Evolutionary conservation across 257 asterid genomes (phyloP).

Genomic region (Nicotiana benthamiana): DNA sequence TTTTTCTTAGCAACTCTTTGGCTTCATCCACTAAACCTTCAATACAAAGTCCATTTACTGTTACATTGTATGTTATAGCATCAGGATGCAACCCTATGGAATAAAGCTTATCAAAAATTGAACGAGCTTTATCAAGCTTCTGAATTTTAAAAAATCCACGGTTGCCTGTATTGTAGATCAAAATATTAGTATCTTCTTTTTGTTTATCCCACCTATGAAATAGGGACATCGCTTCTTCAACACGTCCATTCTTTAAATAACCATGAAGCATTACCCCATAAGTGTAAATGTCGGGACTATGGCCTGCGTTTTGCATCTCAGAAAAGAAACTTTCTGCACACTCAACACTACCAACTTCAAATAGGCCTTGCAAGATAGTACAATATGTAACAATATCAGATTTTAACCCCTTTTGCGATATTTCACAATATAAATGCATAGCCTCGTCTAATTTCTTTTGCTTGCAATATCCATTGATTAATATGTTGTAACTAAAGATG

Average conservation of each 20-base stretch:
- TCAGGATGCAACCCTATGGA: constrained; percentile 16
- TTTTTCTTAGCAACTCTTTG: constrained; percentile 13
- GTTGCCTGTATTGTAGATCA: background rate
- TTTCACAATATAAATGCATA: constrained; percentile 11
- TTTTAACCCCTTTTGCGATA: constrained; percentile 15
- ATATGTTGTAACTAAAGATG: constrained; percentile 13
- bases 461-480: constrained; percentile 26
- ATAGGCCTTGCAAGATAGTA: constrained; percentile 16
- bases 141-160: constrained; percentile 16
- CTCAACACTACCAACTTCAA: constrained; percentile 10
- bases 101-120: constrained; percentile 13
- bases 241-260: constrained; percentile 10
- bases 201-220: constrained; percentile 5
- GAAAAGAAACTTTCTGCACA: constrained; percentile 11
- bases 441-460: constrained; percentile 21
- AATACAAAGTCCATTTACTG: constrained; percentile 21
- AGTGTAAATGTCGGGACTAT: constrained; percentile 13
- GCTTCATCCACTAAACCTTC: constrained; percentile 22
- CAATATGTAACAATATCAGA: constrained; percentile 8
- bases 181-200: background rate
- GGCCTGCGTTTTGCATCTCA: constrained; percentile 13
- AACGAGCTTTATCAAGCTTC: constrained; percentile 13
- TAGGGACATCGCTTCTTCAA: constrained; percentile 13
- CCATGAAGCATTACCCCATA: constrained; percentile 17
- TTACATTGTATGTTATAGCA: constrained; percentile 15